These are phyloP conservation scores for Fusarium bactridioides DNA, from an alignment of 2,329 filamentous ascomycete genomes.

Conservation along the genomic window DNA sequence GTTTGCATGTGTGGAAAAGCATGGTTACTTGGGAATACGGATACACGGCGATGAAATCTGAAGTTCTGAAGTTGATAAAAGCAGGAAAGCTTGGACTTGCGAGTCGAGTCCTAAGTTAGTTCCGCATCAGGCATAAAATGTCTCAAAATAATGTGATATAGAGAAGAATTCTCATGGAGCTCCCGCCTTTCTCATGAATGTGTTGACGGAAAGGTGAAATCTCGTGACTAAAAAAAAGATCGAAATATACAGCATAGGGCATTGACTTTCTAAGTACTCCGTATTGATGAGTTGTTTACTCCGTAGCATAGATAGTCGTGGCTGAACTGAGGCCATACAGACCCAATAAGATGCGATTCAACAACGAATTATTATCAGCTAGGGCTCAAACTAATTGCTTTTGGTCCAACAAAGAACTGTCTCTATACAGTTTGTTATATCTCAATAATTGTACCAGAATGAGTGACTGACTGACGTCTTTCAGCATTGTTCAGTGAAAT, in stretches of 20 bases:
- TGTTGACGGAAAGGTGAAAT: neutral
- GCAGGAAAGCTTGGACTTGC: slow-evolving; percentile 1
- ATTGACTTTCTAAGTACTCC: neutral
- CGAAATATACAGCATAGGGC: neutral
- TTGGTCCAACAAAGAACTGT: neutral
- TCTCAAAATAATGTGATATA: neutral
- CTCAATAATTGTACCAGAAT: neutral
- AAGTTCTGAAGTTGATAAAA: neutral
- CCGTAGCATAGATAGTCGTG: neutral
- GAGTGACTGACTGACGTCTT: neutral
- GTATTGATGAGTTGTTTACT: neutral
- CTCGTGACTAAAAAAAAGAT: neutral
- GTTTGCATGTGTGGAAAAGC: neutral
- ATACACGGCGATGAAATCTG: neutral
- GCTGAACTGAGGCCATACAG: neutral
- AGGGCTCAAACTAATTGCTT: neutral
- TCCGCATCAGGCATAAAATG: neutral
- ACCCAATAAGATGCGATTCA: neutral
- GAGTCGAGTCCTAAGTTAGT: neutral
- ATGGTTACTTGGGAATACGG: neutral
- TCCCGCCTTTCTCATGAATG: slow-evolving; percentile 16
- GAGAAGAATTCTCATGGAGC: neutral
- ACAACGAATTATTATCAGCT: neutral
- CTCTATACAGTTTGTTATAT: neutral
- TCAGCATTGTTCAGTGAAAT: neutral